Evolutionary conservation across 495 filamentous ascomycete genomes (phyloP).

Genomic region (Aspergillus kassunensis): DNA sequence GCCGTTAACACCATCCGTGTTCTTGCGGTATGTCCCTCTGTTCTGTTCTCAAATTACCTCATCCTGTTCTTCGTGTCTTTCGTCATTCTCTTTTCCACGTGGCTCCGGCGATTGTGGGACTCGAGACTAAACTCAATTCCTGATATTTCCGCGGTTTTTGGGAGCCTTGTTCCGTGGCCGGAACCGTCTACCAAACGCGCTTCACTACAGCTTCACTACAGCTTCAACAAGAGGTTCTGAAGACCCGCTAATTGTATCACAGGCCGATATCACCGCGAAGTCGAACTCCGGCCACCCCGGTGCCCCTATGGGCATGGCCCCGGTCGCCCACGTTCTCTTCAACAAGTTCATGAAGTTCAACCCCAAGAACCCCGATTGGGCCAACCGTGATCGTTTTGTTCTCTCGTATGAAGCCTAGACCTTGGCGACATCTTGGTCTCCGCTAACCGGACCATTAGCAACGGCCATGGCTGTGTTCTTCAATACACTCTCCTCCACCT

Average conservation of each 20-base stretch:
- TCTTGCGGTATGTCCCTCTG: slow-evolving; percentile 65
- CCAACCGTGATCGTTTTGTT: slow-evolving; percentile 96
- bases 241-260: slow-evolving; percentile 19
- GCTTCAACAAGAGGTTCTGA: neutral
- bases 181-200: too few species aligned
- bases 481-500: slow-evolving; percentile 98
- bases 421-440: neutral
- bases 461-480: slow-evolving; percentile 98
- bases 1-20: slow-evolving; percentile 97
- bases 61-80: slow-evolving; percentile 2
- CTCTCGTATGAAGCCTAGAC: slow-evolving; percentile 71
- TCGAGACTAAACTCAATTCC: neutral
- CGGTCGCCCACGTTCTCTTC: slow-evolving; percentile 94
- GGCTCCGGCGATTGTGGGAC: neutral
- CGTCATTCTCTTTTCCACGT: slow-evolving; percentile 7
- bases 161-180: too few species aligned
- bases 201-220: neutral
- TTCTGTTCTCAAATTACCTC: slow-evolving; percentile 8
- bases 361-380: slow-evolving; percentile 95
- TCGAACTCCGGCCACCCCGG: slow-evolving; percentile 98
- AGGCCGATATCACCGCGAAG: slow-evolving; percentile 96
- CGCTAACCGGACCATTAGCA: slow-evolving; percentile 48
- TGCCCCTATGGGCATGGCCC: slow-evolving; percentile 99
- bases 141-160: neutral
- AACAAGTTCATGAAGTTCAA: slow-evolving; percentile 99